phyloP scores from a whole-genome alignment of 2,329 filamentous ascomycete species.

The Cladosporium sp. region DNA sequence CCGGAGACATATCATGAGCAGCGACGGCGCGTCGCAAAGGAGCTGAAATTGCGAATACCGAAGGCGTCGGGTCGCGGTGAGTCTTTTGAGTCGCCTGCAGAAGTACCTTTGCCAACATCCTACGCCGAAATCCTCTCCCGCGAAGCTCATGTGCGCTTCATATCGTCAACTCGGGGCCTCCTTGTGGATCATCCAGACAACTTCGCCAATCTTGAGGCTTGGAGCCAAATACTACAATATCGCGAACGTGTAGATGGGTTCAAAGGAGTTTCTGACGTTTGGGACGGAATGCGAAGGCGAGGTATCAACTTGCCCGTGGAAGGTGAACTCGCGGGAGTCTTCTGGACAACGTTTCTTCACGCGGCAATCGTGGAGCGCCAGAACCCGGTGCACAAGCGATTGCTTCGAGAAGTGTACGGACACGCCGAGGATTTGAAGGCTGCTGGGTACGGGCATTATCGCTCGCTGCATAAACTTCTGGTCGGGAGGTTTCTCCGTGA shows the following conservation, averaged over 20 bases:
- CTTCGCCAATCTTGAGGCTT: constrained; percentile 30
- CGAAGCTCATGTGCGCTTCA: neutral
- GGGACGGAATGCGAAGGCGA: constrained; percentile 34
- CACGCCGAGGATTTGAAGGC: constrained; percentile 39
- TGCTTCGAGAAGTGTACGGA: constrained; percentile 33
- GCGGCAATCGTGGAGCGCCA: constrained; percentile 11
- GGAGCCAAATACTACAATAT: constrained; percentile 37
- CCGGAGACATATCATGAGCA: constrained; percentile 3
- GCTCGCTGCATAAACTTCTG: constrained; percentile 39
- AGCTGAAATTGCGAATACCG: constrained; percentile 1
- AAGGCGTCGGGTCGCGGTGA: neutral
- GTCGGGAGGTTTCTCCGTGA: constrained; percentile 36
- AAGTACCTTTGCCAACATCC: neutral
- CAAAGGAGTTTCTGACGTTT: constrained; percentile 39
- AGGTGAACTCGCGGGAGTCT: constrained; percentile 32
- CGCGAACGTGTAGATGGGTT: constrained; percentile 36
- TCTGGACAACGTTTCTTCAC: constrained; percentile 44
- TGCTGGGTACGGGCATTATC: constrained; percentile 31
- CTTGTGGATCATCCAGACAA: constrained; percentile 29
- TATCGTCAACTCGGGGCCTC: constrained; percentile 13
- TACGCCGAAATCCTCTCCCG: neutral
- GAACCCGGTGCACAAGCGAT: neutral
- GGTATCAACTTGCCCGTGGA: constrained; percentile 35
- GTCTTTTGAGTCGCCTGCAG: neutral
- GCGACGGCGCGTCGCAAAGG: constrained; percentile 6